phyloP scores from a whole-genome alignment of 2,329 filamentous ascomycete genomes.

The Paracoccidioides brasiliensis region DNA sequence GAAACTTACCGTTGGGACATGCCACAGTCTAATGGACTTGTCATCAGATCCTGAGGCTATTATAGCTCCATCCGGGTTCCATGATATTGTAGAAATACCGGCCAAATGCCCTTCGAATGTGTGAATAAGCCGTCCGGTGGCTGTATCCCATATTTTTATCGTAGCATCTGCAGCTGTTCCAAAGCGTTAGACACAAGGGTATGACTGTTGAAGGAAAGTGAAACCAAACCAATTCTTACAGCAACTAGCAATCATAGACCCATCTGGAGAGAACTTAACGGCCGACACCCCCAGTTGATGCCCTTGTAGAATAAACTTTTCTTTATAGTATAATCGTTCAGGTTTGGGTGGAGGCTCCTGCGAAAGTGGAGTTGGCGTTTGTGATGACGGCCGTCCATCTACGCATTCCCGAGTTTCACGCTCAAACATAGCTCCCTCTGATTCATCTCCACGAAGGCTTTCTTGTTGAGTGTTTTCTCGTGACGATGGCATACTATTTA shows the following conservation, averaged over 20 bases:
- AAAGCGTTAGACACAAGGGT: not conserved
- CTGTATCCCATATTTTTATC: slow-evolving; percentile 79
- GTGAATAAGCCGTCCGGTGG: slow-evolving; percentile 65
- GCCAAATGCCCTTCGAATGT: slow-evolving; percentile 89
- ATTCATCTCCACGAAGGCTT: not conserved
- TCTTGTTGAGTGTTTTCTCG: not conserved
- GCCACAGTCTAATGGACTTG: slow-evolving; percentile 91
- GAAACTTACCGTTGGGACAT: slow-evolving; percentile 42
- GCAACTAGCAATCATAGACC: slow-evolving; percentile 75
- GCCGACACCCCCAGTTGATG: slow-evolving; percentile 70
- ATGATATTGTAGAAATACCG: slow-evolving; percentile 83
- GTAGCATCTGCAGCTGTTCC: slow-evolving; percentile 63
- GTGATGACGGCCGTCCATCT: slow-evolving; percentile 10
- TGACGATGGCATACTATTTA: not conserved
- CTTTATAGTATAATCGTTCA: slow-evolving; percentile 51
- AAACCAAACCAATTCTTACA: slow-evolving; percentile 35
- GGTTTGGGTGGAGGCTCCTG: slow-evolving; percentile 37
- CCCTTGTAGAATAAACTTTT: slow-evolving; percentile 58
- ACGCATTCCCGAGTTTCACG: slow-evolving; percentile 1
- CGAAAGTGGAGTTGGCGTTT: slow-evolving; percentile 25
- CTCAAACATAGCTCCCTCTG: slow-evolving; percentile 1
- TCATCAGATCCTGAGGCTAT: slow-evolving; percentile 90
- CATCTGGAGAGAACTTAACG: slow-evolving; percentile 83
- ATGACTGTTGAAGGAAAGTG: not conserved
- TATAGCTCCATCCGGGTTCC: slow-evolving; percentile 78